Percentiles rank a stretch among this genome's conserved stretches.
Evolutionary conservation across 2,329 filamentous ascomycete genomes (phyloP).

Genomic region (Cladophialophora psammophila): DNA sequence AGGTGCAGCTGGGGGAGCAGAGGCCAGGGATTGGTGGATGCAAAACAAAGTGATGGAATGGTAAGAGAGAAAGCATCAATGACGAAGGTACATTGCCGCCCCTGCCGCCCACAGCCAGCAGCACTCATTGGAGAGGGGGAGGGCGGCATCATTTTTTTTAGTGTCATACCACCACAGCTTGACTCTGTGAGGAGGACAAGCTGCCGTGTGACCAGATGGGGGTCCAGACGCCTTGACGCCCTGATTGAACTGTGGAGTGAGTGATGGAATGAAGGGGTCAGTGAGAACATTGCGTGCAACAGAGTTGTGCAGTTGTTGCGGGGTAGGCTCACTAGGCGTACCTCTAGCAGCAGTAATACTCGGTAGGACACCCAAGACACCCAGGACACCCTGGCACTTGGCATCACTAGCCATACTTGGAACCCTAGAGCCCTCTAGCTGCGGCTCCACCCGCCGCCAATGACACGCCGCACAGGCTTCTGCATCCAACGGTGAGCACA

Average conservation of each 20-base stretch:
- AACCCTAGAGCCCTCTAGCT: neutral
- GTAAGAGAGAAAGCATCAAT: slow-evolving; percentile 17
- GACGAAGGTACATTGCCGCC: slow-evolving; percentile 19
- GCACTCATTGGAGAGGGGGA: slow-evolving; percentile 7
- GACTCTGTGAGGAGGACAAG: neutral
- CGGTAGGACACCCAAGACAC: neutral
- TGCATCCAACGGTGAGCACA: slow-evolving; percentile 23
- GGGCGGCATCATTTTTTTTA: neutral
- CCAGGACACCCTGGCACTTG: neutral
- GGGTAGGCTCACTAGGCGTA: neutral
- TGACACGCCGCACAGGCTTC: neutral
- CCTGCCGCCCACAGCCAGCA: slow-evolving; percentile 2
- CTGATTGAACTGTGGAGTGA: slow-evolving; percentile 8
- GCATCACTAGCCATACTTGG: neutral
- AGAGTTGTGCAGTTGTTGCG: neutral
- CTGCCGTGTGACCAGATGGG: slow-evolving; percentile 17
- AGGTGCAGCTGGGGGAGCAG: slow-evolving; percentile 16
- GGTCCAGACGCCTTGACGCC: neutral
- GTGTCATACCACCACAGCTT: slow-evolving; percentile 6
- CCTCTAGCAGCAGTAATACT: too few species aligned
- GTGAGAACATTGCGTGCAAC: slow-evolving; percentile 1
- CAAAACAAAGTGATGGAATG: slow-evolving; percentile 6
- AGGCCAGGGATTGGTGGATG: slow-evolving; percentile 7
- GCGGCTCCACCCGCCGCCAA: slow-evolving; percentile 21
- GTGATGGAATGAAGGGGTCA: neutral